Evolutionary conservation across 805 yeast genomes (phyloP).

Genomic region (Candida tibetensis): DNA sequence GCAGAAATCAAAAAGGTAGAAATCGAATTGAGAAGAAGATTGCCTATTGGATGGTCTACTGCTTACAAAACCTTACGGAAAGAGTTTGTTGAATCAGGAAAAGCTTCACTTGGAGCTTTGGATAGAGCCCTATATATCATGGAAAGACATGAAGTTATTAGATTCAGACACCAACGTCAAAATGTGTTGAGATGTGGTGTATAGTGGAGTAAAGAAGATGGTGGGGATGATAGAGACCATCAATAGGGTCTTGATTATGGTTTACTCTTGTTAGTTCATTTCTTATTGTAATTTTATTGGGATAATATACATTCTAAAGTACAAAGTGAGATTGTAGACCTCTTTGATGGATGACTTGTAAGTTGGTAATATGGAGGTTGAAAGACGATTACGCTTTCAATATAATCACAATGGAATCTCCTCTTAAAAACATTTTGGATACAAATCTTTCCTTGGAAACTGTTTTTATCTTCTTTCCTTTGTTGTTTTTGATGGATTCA

Average conservation of each 20-base stretch:
- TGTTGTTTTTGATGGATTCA: conserved; percentile 55
- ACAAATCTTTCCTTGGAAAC: conserved; percentile 70
- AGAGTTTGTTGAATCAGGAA: conserved; percentile 71
- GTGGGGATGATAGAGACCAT: no score
- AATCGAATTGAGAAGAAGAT: conserved; percentile 78
- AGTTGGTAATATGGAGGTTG: no score
- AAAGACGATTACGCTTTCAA: conserved; percentile 48
- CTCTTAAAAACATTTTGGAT: conserved; percentile 86
- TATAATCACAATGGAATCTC: conserved; percentile 90
- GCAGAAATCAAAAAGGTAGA: conserved; percentile 78
- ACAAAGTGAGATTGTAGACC: background rate
- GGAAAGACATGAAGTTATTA: conserved; percentile 85
- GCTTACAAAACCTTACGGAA: conserved; percentile 77
- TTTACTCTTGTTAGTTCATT: no score
- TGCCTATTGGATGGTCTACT: conserved; percentile 96
- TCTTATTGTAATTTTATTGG: background rate
- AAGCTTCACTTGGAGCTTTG: conserved; percentile 65
- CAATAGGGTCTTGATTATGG: no score
- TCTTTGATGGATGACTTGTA: no score
- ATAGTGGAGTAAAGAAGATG: conserved; percentile 25
- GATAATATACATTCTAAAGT: background rate
- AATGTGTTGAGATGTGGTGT: conserved; percentile 76
- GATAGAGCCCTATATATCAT: conserved; percentile 78
- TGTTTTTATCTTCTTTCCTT: conserved; percentile 70
- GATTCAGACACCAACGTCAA: conserved; percentile 83